These are phyloP conservation scores for Baeospora myosura DNA, from an alignment of 1,284 basidiomycete species.

Conservation along the genomic window DNA sequence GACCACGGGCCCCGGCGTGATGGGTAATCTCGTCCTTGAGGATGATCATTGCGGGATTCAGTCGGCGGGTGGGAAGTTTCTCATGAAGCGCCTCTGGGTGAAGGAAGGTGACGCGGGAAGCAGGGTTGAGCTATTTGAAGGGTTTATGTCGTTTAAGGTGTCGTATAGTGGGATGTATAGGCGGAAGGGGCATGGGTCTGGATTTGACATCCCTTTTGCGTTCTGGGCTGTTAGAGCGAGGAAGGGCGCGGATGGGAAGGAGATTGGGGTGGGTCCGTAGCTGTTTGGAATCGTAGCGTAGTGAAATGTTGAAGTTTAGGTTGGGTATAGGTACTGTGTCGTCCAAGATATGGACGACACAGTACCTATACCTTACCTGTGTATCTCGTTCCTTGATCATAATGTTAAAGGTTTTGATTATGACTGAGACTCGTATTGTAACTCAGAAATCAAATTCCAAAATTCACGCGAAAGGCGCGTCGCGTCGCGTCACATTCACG, in stretches of 20 bases:
- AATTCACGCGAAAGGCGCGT: too few relatives aligned
- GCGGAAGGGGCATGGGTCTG: conserved; percentile 26
- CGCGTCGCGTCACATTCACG: too few relatives aligned
- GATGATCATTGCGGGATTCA: conserved; percentile 24
- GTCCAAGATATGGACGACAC: too few relatives aligned
- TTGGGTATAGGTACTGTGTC: too few relatives aligned
- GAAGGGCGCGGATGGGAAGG: conserved; percentile 12
- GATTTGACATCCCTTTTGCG: conserved; percentile 21
- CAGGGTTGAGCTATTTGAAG: conserved; percentile 28
- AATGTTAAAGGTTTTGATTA: too few relatives aligned
- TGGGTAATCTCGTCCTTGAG: conserved; percentile 19
- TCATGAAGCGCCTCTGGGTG: conserved; percentile 26
- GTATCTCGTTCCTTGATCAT: too few relatives aligned
- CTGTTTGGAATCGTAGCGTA: too few relatives aligned
- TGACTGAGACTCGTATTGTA: too few relatives aligned
- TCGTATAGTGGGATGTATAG: conserved; percentile 26
- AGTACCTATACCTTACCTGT: too few relatives aligned
- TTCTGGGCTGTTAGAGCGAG: conserved; percentile 33
- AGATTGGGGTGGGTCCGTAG: conserved; percentile 2
- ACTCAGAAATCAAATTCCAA: too few relatives aligned
- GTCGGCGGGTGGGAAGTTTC: conserved; percentile 24
- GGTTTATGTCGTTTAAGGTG: conserved; percentile 28
- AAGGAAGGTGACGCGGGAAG: conserved; percentile 10
- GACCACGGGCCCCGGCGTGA: conserved; percentile 18
- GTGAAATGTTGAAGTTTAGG: too few relatives aligned